Conservation (phyloP, 176 grass and related monocot genomes). For the Oryza rufipogon region DNA sequence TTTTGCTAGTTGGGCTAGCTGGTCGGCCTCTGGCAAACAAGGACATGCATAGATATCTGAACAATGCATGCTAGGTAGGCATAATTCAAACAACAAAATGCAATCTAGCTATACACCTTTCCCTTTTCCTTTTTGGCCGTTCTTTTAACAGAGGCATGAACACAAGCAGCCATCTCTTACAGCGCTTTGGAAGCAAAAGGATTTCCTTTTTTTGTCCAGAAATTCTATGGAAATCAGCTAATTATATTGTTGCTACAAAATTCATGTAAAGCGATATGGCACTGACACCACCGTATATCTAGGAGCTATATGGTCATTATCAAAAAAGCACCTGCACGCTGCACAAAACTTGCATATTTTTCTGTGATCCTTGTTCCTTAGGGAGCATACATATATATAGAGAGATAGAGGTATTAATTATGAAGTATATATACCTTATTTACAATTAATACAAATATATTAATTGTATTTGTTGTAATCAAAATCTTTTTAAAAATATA, state of each 20-base stretch:
- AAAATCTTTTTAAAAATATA: too few species aligned
- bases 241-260: not conserved
- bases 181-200: not conserved
- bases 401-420: too few species aligned
- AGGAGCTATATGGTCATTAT: too few species aligned
- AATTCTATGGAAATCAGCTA: not conserved
- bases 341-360: too few species aligned
- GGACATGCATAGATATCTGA: not conserved
- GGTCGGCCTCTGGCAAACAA: conserved; percentile 23
- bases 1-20: conserved; percentile 1
- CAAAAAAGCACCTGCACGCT: too few species aligned
- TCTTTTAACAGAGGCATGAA: not conserved
- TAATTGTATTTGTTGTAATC: too few species aligned
- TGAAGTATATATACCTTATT: too few species aligned
- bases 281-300: not conserved
- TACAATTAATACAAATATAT: too few species aligned
- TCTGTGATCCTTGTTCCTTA: too few species aligned
- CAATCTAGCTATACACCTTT: not conserved
- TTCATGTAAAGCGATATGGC: not conserved
- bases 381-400: too few species aligned
- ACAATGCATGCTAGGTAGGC: not conserved
- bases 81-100: not conserved
- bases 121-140: not conserved
- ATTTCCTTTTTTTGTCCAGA: not conserved
- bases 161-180: too few species aligned